Evolutionary conservation across 1,284 basidiomycete genomes (phyloP), one percentile per base, ranked within the genome.

Genomic region (Somion occarium): DNA sequence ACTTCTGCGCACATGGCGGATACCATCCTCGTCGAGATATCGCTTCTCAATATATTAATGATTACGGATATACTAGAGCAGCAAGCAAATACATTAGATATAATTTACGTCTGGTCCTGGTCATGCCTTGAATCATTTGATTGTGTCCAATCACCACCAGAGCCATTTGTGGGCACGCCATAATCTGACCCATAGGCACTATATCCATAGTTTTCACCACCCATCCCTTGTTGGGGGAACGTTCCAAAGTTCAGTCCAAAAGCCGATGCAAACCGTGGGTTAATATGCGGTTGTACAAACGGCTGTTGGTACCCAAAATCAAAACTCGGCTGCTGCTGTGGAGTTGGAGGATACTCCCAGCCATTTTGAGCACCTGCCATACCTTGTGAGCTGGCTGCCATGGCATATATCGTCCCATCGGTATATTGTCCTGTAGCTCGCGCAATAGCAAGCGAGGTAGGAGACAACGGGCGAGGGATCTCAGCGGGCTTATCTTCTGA

Each of bases 251-350:
- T 70, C 48, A 80, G 63, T 22, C 78, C 82, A 57, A 84, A 79
- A 27, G 69, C 66, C 44, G 77, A 76, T 23, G 73, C 74, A 65
- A 91, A 91, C 12, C 82, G 75, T 12, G 88, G 88, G 63, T 90
- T 89, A 57, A 89, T 87, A 61, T 91, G 88, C n/a, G 88, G 88
- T 58, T 88, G 87, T 18, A 89, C 73, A 44, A 74, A 78, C 20
- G 69, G 64, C 48, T 73, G 69, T 46, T 71, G 68, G 46, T 71
- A 60, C 22, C 56, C 52, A 47, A 56, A 61, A 46, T 61, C 54
- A 30, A 58, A 61, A 46, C 58, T 22, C 19, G 54, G 38, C 53
- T 55, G 51, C 44, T 56, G 58, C 51, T 46, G 51, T 7, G 13
- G 25, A 30, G 48, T 43, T 46, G 45, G 52, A 44, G 18, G 56